Percentiles rank a stretch among this genome's conserved stretches.
phyloP scores from a whole-genome alignment of 352 stramenopile genomes.

The Lagenidium giganteum region DNA sequence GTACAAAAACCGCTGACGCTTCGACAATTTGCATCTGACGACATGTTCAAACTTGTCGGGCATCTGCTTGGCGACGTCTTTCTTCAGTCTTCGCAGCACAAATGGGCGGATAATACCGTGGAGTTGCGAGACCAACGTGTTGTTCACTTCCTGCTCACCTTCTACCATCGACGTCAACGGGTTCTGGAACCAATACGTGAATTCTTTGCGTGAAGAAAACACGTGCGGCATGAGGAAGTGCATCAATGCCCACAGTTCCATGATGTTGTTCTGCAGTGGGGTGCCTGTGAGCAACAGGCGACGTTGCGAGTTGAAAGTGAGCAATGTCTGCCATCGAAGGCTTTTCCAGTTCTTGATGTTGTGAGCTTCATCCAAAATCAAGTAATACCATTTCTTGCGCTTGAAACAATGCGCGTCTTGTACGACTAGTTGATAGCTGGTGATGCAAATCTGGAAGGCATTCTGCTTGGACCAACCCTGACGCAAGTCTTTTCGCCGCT shows the following conservation, averaged over 20 bases:
- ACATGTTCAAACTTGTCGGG: conserved; percentile 97
- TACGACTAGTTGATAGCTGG: conserved; percentile 98
- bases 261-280: conserved; percentile 97
- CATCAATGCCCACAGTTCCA: conserved; percentile 98
- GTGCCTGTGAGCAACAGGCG: conserved; percentile 92
- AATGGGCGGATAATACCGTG: conserved; percentile 98
- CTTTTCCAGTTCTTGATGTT: conserved; percentile 99
- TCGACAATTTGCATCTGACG: conserved; percentile 91
- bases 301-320: conserved; percentile 96
- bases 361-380: conserved; percentile 99
- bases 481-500: conserved; percentile 88
- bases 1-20: conserved; percentile 95
- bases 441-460: conserved; percentile 98
- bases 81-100: conserved; percentile 95
- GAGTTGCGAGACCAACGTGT: conserved; percentile 91
- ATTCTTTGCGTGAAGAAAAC: conserved; percentile 91
- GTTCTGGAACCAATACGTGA: conserved; percentile 98
- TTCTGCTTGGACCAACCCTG: conserved; percentile 96
- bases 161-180: conserved; percentile 88
- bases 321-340: conserved; percentile 97
- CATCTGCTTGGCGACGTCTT: conserved; percentile 97
- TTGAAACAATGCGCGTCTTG: conserved; percentile 98
- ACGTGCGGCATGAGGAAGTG: conserved; percentile 99
- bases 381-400: conserved; percentile 98
- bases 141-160: conserved; percentile 60